These are phyloP conservation scores for Prosopis cineraria DNA, from an alignment of 306 rosid species.

Conservation along the genomic window DNA sequence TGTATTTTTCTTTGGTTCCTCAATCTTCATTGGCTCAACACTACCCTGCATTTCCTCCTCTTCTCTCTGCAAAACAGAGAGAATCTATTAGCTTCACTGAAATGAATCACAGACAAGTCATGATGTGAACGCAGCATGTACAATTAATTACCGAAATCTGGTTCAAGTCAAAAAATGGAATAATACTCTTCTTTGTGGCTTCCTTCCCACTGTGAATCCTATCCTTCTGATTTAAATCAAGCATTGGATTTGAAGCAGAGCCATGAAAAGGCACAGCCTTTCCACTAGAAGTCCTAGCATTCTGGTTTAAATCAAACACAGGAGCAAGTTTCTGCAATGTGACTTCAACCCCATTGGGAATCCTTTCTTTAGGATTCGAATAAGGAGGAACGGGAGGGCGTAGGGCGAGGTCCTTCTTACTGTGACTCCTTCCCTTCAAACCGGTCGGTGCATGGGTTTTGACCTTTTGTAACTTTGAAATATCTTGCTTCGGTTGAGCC, in stretches of 20 bases:
- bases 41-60: slow-evolving; percentile 79
- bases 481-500: slow-evolving; percentile 48
- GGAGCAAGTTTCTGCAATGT: slow-evolving; percentile 47
- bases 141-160: slow-evolving; percentile 76
- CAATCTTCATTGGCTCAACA: slow-evolving; percentile 53
- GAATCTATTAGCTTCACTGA: slow-evolving; percentile 23
- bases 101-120: slow-evolving; percentile 12
- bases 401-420: slow-evolving; percentile 51
- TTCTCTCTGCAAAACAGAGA: slow-evolving; percentile 57
- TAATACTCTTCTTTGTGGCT: slow-evolving; percentile 52
- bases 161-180: slow-evolving; percentile 90
- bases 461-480: slow-evolving; percentile 41
- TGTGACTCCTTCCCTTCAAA: slow-evolving; percentile 57
- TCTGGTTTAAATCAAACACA: slow-evolving; percentile 68
- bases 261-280: slow-evolving; percentile 51
- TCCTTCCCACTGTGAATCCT: slow-evolving; percentile 67
- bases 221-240: slow-evolving; percentile 71
- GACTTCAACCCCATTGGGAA: slow-evolving; percentile 41
- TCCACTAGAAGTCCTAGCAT: slow-evolving; percentile 50
- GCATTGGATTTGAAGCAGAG: slow-evolving; percentile 42
- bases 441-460: slow-evolving; percentile 42
- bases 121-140: slow-evolving; percentile 10
- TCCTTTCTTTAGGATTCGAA: slow-evolving; percentile 59
- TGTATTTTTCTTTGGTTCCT: slow-evolving; percentile 73
- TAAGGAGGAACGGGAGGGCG: slow-evolving; percentile 38